A percentile compares a stretch with the other conserved stretches of the same genome.
Conservation (phyloP, 2,329 filamentous ascomycete species). For the Fusarium gaditjirri region DNA sequence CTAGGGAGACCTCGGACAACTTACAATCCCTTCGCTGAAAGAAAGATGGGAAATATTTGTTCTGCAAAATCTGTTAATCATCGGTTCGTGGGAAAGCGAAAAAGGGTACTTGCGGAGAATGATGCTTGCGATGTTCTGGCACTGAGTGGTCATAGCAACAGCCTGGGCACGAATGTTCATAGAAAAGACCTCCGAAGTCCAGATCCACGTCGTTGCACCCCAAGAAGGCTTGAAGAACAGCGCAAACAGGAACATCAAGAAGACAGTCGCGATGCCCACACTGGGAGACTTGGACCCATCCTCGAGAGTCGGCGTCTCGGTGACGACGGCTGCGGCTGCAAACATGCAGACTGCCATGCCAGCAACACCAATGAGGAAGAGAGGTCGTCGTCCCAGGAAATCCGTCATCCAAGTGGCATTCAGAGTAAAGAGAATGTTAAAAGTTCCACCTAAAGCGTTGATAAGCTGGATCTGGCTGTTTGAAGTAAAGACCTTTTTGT, state of each 20-base stretch:
- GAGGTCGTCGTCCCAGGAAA: slow-evolving; percentile 73
- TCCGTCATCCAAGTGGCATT: slow-evolving; percentile 80
- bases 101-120: neutral
- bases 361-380: slow-evolving; percentile 73
- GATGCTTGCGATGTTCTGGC: slow-evolving; percentile 3
- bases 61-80: neutral
- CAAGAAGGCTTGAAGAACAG: slow-evolving; percentile 75
- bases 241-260: slow-evolving; percentile 72
- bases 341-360: slow-evolving; percentile 77
- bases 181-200: slow-evolving; percentile 63
- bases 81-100: fast-evolving
- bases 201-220: slow-evolving; percentile 76
- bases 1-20: neutral
- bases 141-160: slow-evolving; percentile 56
- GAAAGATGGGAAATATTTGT: slow-evolving; percentile 6
- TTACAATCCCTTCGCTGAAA: neutral
- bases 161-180: slow-evolving; percentile 78
- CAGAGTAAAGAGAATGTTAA: slow-evolving; percentile 76
- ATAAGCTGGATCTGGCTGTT: slow-evolving; percentile 72
- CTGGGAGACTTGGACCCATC: slow-evolving; percentile 63
- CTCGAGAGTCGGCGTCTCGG: slow-evolving; percentile 58
- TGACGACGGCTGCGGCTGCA: slow-evolving; percentile 58
- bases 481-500: slow-evolving; percentile 72
- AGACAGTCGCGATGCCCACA: slow-evolving; percentile 73
- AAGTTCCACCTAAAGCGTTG: slow-evolving; percentile 78